phyloP scores from a whole-genome alignment of 176 grass and related monocot genomes.

The Oryza brachyantha region DNA sequence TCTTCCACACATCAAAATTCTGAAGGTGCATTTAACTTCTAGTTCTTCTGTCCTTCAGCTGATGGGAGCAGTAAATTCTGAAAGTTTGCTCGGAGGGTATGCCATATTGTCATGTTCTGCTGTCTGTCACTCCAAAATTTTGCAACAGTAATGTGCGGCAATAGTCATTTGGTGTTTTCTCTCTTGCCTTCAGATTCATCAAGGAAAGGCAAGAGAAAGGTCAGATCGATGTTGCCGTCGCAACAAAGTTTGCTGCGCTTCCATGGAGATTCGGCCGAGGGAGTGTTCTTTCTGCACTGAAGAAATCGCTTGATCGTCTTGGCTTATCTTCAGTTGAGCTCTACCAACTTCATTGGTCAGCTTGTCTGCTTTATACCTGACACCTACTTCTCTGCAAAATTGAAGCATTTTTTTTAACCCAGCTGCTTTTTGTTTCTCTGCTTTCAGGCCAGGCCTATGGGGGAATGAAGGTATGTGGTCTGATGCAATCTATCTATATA shows the following conservation, averaged over 20 bases:
- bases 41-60: slow-evolving; percentile 42
- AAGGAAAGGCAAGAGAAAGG: slow-evolving; percentile 69
- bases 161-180: not conserved
- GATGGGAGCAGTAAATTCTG: slow-evolving; percentile 74
- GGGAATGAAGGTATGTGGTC: slow-evolving; percentile 75
- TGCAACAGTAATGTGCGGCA: not conserved
- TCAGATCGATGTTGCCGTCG: slow-evolving; percentile 53
- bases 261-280: slow-evolving; percentile 89
- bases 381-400: not conserved
- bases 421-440: not conserved
- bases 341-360: slow-evolving; percentile 94
- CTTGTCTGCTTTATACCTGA: not conserved
- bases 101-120: too few species aligned
- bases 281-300: slow-evolving; percentile 76
- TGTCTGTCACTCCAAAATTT: not conserved
- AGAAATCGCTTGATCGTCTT: slow-evolving; percentile 73
- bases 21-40: slow-evolving; percentile 3
- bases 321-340: slow-evolving; percentile 72
- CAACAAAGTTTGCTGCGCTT: slow-evolving; percentile 87
- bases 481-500: not conserved
- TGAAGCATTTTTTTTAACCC: slow-evolving; percentile 1
- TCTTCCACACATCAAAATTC: not conserved
- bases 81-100: slow-evolving; percentile 81
- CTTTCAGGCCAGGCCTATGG: slow-evolving; percentile 92
- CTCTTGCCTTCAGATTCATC: slow-evolving; percentile 58